Conservation (phyloP, 352 stramenopile species). For the Thraustochytrium sp. region DNA sequence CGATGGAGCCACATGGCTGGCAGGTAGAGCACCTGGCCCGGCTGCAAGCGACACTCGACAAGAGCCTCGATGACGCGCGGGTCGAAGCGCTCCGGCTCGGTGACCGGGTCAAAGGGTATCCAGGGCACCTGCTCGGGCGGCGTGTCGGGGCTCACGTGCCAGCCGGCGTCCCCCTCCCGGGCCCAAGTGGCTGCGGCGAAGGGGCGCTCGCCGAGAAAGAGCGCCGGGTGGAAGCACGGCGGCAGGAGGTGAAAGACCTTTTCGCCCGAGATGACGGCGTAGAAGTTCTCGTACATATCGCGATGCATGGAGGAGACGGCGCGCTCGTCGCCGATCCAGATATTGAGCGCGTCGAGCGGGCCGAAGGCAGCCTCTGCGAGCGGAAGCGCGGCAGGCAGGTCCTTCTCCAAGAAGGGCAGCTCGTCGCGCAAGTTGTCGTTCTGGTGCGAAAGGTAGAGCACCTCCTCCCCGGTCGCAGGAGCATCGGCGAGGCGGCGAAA, state of each 20-base stretch:
- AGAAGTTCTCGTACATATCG: constrained; percentile 98
- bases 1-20: constrained; percentile 69
- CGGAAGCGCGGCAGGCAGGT: constrained; percentile 50
- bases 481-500: background rate
- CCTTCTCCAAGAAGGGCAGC: constrained; percentile 51
- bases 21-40: constrained; percentile 67
- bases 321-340: constrained; percentile 94
- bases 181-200: constrained; percentile 40
- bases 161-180: background rate
- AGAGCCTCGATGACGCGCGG: background rate
- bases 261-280: constrained; percentile 86
- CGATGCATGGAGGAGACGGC: constrained; percentile 93
- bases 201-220: constrained; percentile 72
- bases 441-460: constrained; percentile 52
- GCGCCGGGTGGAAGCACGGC: constrained; percentile 65
- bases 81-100: background rate
- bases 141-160: background rate
- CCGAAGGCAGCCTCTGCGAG: constrained; percentile 61
- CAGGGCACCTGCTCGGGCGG: background rate
- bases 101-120: constrained; percentile 18
- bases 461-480: background rate
- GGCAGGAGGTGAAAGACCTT: constrained; percentile 89
- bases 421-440: constrained; percentile 66
- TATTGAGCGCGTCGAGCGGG: constrained; percentile 79
- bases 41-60: constrained; percentile 53